Base-by-base conservation (phyloP, 2,329 filamentous ascomycete genomes). In the Colletotrichum godetiae region DNA sequence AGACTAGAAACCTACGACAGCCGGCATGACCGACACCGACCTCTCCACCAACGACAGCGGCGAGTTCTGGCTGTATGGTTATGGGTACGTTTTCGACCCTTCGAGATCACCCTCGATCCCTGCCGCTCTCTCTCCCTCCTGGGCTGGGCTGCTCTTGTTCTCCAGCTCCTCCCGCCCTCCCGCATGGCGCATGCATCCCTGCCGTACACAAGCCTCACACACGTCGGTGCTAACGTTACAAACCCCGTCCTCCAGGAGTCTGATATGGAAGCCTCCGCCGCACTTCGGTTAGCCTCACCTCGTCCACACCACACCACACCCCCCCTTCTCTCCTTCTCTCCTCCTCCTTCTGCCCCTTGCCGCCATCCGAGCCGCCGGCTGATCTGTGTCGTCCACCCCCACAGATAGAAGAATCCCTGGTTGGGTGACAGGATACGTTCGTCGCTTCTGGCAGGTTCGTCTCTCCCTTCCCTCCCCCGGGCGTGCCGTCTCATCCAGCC, bases 261-360 rank as follows among this genome's bases (percentile, higher is more conserved):
- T 99, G 81, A 98, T 99, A 78, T 99, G 95, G 95, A 99, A 98
- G 83, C 96, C 97, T 69, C 97, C 97, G 74, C 97, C 97, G 77
- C 94, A 98, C 81, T 98, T 93, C 81, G 96, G 96, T 98, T 92
- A 76, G 58, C 49, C 64, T 67, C 68, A 53, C 42, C 42, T 49
- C 42, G 42, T 69, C 22, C 19, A 27, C 52, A 27, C 37, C 37
- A 42, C 37, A 27, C 37, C 37, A 42, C 10, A 42, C 69, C 58
- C 61, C 33, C 49, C 56, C 56, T 52, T 63, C 61, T 58, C 68
- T 60, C 61, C 46, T 67, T 31, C 29, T 49, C 69, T 60, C 57
- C 46, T 67, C 24, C 29, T 52, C 42, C 49, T 33, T 49, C 42
- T 22, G 49, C 46, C 64, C 56, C 62, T 70, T 61, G 63, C 68